Conservation (phyloP, 2,329 filamentous ascomycete species). For the Saccharata proteae region DNA sequence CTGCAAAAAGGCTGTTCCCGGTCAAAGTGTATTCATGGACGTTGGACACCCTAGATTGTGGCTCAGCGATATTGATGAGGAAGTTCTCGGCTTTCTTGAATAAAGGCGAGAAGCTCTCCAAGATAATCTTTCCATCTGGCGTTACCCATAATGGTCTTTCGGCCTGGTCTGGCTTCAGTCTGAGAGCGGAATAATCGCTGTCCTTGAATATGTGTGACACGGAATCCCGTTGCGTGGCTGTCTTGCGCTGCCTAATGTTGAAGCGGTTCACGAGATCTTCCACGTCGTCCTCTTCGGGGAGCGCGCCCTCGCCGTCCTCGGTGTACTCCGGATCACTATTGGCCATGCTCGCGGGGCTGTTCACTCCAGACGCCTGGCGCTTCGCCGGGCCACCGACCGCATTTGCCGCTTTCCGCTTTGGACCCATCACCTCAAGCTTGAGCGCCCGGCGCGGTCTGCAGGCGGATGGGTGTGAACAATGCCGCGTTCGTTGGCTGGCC, state of each 20-base stretch:
- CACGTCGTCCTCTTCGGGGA: conserved; percentile 29
- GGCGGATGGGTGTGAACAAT: too few species aligned
- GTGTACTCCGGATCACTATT: conserved; percentile 49
- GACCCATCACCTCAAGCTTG: too few species aligned
- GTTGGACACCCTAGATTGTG: conserved; percentile 75
- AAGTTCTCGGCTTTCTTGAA: conserved; percentile 86
- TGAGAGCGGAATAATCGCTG: conserved; percentile 70
- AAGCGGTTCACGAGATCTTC: conserved; percentile 30
- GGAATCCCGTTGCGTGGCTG: conserved; percentile 28
- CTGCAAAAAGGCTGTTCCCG: conserved; percentile 85
- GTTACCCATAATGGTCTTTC: conserved; percentile 93
- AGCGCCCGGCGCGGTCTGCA: too few species aligned
- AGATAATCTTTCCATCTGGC: conserved; percentile 71
- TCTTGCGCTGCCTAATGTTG: conserved; percentile 31
- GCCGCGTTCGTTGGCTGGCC: too few species aligned
- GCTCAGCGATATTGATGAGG: conserved; percentile 89
- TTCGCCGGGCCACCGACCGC: conserved; percentile 18
- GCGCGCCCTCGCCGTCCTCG: conserved; percentile 36
- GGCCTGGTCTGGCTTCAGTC: conserved; percentile 76
- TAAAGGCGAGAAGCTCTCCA: conserved; percentile 87
- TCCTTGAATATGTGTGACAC: conserved; percentile 45
- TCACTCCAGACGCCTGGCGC: conserved; percentile 26
- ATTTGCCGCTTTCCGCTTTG: conserved; percentile 34
- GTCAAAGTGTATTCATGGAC: conserved; percentile 92
- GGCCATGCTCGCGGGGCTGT: conserved; percentile 28